Conservation (phyloP, 352 stramenopile genomes). For the Pseudoperonospora humuli region DNA sequence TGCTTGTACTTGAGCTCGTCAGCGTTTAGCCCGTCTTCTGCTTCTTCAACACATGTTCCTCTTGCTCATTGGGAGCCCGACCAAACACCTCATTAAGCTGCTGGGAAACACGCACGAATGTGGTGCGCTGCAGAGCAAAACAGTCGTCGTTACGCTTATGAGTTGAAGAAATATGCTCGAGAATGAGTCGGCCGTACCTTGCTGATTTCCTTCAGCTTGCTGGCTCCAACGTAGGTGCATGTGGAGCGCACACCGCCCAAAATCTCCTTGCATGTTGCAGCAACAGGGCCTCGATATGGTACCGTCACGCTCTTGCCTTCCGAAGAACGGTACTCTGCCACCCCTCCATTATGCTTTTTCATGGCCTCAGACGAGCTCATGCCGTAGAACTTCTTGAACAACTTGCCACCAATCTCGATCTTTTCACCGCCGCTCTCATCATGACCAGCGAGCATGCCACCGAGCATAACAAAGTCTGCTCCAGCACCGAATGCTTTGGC, state of each 20-base stretch:
- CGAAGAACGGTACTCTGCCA: conserved; percentile 87
- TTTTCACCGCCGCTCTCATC: conserved; percentile 86
- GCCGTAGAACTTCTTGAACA: conserved; percentile 90
- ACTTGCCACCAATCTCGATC: conserved; percentile 55
- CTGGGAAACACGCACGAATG: conserved; percentile 90
- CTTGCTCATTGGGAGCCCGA: conserved; percentile 67
- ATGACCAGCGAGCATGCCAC: conserved; percentile 88
- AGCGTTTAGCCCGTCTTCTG: conserved; percentile 36
- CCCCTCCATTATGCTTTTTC: conserved; percentile 87
- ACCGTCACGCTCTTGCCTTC: conserved; percentile 90
- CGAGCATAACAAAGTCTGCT: conserved; percentile 91
- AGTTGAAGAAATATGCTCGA: too few relatives aligned
- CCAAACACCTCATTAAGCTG: conserved; percentile 90
- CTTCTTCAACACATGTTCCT: conserved; percentile 53
- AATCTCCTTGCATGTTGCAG: conserved; percentile 82
- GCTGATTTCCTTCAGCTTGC: conserved; percentile 86
- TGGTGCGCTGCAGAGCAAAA: conserved; percentile 60
- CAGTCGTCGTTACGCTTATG: too few relatives aligned
- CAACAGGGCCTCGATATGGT: conserved; percentile 76
- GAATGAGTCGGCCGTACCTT: conserved; percentile 39
- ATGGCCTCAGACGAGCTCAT: conserved; percentile 90
- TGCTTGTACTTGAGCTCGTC: neutral
- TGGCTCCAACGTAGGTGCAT: conserved; percentile 90
- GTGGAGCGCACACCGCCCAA: conserved; percentile 88
- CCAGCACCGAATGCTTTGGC: conserved; percentile 88